Evolutionary conservation across 352 stramenopile genomes (phyloP).

Genomic region (Phytophthora pluvialis): DNA sequence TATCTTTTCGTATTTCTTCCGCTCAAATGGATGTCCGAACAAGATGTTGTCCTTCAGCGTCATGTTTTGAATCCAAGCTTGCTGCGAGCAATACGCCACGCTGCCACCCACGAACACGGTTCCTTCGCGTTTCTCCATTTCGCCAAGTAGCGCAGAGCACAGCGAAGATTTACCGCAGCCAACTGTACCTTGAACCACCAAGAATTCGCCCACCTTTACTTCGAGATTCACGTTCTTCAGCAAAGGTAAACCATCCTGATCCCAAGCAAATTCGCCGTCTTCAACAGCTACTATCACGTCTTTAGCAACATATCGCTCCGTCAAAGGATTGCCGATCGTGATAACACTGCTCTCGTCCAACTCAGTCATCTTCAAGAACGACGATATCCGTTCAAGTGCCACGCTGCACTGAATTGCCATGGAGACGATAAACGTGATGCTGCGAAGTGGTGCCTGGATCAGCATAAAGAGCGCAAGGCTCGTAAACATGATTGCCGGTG

Average conservation of each 20-base stretch:
- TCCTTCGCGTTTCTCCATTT: conserved; percentile 85
- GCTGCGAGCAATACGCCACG: conserved; percentile 88
- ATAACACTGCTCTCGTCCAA: conserved; percentile 31
- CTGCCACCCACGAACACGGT: conserved; percentile 46
- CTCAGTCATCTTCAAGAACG: conserved; percentile 74
- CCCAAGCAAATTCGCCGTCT: conserved; percentile 47
- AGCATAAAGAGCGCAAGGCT: conserved; percentile 77
- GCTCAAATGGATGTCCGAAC: conserved; percentile 79
- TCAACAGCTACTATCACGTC: conserved; percentile 41
- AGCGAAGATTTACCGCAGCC: conserved; percentile 91
- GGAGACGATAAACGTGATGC: conserved; percentile 52
- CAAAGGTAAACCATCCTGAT: conserved; percentile 18
- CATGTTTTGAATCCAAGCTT: conserved; percentile 92
- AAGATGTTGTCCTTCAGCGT: conserved; percentile 89
- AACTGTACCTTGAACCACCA: conserved; percentile 91
- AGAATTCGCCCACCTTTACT: conserved; percentile 79
- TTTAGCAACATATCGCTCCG: conserved; percentile 28
- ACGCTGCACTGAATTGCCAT: conserved; percentile 89
- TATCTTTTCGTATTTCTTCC: conserved; percentile 58
- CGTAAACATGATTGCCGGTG: conserved; percentile 70
- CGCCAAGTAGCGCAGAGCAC: conserved; percentile 61
- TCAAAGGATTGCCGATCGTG: conserved; percentile 3
- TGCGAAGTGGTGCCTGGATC: conserved; percentile 63
- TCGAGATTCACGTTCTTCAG: conserved; percentile 73
- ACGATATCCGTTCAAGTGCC: conserved; percentile 68